Base-by-base conservation (phyloP, 2,329 filamentous ascomycete genomes). In the Colletotrichum godetiae region DNA sequence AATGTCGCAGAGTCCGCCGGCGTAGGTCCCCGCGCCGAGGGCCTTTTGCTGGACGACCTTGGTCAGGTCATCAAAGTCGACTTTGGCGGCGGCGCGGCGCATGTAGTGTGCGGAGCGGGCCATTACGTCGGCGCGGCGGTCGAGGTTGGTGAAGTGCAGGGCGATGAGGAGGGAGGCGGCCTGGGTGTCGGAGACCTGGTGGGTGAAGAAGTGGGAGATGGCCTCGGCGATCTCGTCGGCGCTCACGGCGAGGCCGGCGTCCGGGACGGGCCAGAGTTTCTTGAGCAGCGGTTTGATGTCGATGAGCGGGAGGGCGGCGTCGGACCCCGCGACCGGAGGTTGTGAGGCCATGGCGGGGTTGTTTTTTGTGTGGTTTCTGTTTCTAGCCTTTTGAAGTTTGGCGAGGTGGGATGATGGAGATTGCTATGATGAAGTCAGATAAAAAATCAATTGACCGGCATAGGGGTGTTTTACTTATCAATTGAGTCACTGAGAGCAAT, bases 1-100 rank as follows among this genome's bases (percentile, higher is more conserved):
- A 81, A 99, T 98, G 82, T 99, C 97, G 81, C 95, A 92, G 86
- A 99, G 85, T 5, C 96, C 96, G 75, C 97, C 97, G 12, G 86
- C 80, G 81, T 99, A 99, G 10, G 83, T 84, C 8, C 95, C 95
- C 79, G 94, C 92, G 67, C 88, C 88, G 77, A 88, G 88, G 13
- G 88, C 89, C 68, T 90, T 88, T 68, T 85, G 83, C 73, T 88
- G 86, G 49, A 97, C 87, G 27, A 93, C 88, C 31, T 87, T 83
- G 22, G 84, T 85, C 72, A 98, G 87, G 55, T 87, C 85, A 6
- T 88, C 79, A 49, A 89, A 86, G 74, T 97, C 93, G 72, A 97
- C 91, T 58, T 88, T 87, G 12, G 91, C 91, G 1, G 95, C 94
- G 27, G 94, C 95, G 69, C 90, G 88, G 76, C 95, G 90, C 96